Base-by-base conservation (phyloP, 495 filamentous ascomycete genomes). In the Aspergillus sclerotiicarbonarius region DNA sequence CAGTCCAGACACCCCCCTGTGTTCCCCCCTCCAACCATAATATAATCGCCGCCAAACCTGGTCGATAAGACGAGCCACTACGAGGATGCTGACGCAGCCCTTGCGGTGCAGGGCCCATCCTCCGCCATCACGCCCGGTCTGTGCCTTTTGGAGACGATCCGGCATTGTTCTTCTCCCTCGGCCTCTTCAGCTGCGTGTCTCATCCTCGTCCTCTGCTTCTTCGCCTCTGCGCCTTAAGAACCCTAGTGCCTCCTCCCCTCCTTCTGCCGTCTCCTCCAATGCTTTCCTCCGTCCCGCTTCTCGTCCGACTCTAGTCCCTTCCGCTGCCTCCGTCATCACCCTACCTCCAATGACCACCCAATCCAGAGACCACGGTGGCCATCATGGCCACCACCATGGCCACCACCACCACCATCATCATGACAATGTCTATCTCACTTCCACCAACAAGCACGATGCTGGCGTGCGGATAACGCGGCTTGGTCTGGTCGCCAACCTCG, bases 401-500 rank as follows among this genome's bases (percentile, higher is more conserved):
- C 70, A 76, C 55, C 72, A 77, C 47, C 85, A 90, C 69, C 85
- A 90, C 71, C 89, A 91, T 64, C 85, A 89, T 64, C 86, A 90
- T 69, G 90, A 94, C 75, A 96, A 92, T 79, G 84, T 86, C 30
- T 97, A 93, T 71, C 82, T 98, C 29, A 90, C 86, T 5, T 96
- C 92, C 1, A 80, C 79, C 33, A 92, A 98, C 76, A 96, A 90
- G 72, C 85, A 88, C 44, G 95, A 98, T 74, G 89, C 94, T 18
- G 94, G 91, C 56, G 94, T 98, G 57, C 86, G 91, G 52, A 98
- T 98, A 56, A 98, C 94, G 30, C 83, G 93, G 52, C 86, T 97
- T 65, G 94, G 94, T 8, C 82, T 98, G 35, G 87, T 88, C 64
- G 91, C 92, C 55, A 98, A 98, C 68, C 82, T 97, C 3, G 83